Conservation (phyloP, 192 early-diverging fungal genomes). For the Entophlyctis luteolus region DNA sequence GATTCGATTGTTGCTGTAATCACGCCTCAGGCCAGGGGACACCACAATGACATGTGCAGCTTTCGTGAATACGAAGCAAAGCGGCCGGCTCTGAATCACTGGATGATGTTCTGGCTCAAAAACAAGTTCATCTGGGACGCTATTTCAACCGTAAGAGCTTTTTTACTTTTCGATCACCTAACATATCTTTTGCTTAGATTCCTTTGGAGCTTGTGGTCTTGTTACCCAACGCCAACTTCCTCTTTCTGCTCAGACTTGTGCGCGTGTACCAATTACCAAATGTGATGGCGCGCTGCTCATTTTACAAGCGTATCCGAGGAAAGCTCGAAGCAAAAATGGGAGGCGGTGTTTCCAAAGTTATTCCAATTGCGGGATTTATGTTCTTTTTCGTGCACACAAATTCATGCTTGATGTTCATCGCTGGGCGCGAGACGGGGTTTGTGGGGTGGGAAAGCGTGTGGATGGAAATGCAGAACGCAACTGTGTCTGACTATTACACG, state of each 20-base stretch:
- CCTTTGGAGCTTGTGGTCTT: no score
- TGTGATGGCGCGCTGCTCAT: slow-evolving; percentile 1
- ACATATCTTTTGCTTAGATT: no score
- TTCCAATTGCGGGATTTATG: neutral
- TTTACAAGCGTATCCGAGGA: neutral
- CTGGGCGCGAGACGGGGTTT: neutral
- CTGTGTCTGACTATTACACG: neutral
- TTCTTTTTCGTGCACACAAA: slow-evolving; percentile 13
- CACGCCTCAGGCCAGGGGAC: neutral
- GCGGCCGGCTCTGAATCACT: neutral
- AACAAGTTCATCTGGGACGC: no score
- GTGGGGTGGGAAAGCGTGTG: slow-evolving; percentile 2
- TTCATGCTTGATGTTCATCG: slow-evolving; percentile 1
- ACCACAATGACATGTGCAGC: neutral
- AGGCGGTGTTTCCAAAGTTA: neutral
- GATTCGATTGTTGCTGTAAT: slow-evolving; percentile 1
- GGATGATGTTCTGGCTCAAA: no score
- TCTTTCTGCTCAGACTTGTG: neutral
- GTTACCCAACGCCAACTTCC: no score
- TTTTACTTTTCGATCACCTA: no score
- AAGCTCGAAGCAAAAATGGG: neutral
- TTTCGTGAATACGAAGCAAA: slow-evolving; percentile 3
- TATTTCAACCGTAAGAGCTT: no score
- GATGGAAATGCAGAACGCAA: neutral
- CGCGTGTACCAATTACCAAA: neutral